Evolutionary conservation across 1,284 basidiomycete species (phyloP).

Genomic region (Sporisorium iseilematis-ciliati): DNA sequence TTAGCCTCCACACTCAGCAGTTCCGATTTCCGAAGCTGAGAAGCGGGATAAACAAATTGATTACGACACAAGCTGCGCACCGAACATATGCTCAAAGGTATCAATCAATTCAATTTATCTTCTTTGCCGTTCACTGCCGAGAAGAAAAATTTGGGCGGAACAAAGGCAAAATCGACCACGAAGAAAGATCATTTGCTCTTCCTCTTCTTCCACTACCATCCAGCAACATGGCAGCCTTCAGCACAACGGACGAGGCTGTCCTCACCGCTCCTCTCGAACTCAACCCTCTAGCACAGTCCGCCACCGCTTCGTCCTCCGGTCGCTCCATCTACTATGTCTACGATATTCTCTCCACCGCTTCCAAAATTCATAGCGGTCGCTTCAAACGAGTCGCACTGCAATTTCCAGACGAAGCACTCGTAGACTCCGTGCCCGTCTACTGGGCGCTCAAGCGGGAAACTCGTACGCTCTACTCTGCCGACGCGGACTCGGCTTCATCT

Average conservation of each 20-base stretch:
- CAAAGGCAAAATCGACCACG: background rate
- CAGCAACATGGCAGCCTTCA: slow-evolving; percentile 50
- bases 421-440: slow-evolving; percentile 89
- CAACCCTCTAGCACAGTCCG: slow-evolving; percentile 50
- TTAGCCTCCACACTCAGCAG: slow-evolving; percentile 16
- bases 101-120: slow-evolving; percentile 3
- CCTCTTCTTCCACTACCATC: background rate
- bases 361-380: slow-evolving; percentile 27
- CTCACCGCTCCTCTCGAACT: slow-evolving; percentile 59
- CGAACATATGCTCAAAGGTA: background rate
- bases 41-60: background rate
- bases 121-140: background rate
- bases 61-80: background rate
- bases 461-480: slow-evolving; percentile 45
- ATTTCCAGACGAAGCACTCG: slow-evolving; percentile 93
- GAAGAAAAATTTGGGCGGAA: slow-evolving; percentile 23
- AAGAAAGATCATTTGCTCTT: background rate
- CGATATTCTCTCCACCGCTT: slow-evolving; percentile 56
- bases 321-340: slow-evolving; percentile 57
- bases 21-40: slow-evolving; percentile 25
- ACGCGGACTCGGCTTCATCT: background rate
- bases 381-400: slow-evolving; percentile 77
- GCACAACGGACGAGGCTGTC: slow-evolving; percentile 64
- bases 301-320: slow-evolving; percentile 56
- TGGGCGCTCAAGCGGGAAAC: slow-evolving; percentile 77